Base-by-base conservation (phyloP, 1,284 basidiomycete genomes). In the Leccinum pseudoinsigne region DNA sequence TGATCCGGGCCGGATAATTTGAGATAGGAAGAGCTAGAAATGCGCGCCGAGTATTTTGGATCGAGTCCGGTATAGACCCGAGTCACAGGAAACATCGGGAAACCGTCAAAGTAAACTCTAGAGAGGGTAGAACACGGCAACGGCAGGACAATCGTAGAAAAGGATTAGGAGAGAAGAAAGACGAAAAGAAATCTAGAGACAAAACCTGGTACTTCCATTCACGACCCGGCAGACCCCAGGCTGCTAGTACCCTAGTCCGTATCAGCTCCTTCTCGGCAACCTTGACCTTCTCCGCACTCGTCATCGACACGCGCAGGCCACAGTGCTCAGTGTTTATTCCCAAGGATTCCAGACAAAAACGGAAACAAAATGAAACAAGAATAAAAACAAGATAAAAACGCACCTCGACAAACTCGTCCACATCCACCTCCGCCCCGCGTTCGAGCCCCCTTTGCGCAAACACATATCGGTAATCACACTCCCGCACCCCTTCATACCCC, bases 331-430 rank as follows among this genome's bases (percentile, higher is more conserved):
- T 2, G 16, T 21, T 50, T 23, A 14, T 50, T 23, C 47, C 21
- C 47, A 28, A 28, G n/a, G 23, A 26, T 34, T 34, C 31, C 31
- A n/a, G 26, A 54, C 26, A 26, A 31, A 55, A 31, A 28, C 11
- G 16, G 28, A 55, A 55, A 34, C 26, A 12, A 55, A 21, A 31
- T 3, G 31, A 34, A 34, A 34, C 31, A 34, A 34, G 31, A 34
- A 34, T 34, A 34, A 54, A 54, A 54, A 14, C 12, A 23, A 50
- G 45, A 50, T 50, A 53, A 55, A 21, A n/a, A 36, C 53, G 5
- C 66, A 92, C 89, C 84, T 94, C 92, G 55, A 94, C 80, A 72
- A 94, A 94, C 72, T 91, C 89, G 69, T 94, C 87, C 70, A 92
- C 86, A 67, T 87, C 86, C 55, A 94, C 75, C 23, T 82, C 82